A percentile compares a stretch with the other conserved stretches of the same genome.
Evolutionary conservation across 2,329 filamentous ascomycete species (phyloP).

Genomic region (Penicillium sp.): DNA sequence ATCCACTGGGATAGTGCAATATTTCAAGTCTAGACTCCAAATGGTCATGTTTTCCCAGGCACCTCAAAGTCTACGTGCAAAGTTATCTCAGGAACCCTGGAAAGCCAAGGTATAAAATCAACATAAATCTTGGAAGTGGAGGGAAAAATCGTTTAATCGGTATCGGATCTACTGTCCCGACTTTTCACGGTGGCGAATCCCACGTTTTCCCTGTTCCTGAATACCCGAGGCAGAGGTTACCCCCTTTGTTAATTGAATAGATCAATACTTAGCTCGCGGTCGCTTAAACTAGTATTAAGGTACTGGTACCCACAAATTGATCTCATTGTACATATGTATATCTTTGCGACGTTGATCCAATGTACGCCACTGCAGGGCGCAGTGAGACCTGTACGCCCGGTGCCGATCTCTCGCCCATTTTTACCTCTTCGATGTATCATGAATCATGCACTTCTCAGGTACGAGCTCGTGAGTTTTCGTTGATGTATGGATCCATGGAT

Average conservation of each 20-base stretch:
- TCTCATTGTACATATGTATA: neutral
- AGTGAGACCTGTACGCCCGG: neutral
- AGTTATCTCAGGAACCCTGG: no score
- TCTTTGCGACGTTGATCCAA: neutral
- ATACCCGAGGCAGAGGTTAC: neutral
- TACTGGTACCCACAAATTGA: neutral
- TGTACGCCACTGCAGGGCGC: neutral
- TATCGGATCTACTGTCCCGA: neutral
- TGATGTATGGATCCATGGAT: conserved; percentile 3
- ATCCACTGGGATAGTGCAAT: no score
- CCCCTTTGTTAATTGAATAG: neutral
- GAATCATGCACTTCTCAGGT: conserved; percentile 8
- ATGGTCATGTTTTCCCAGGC: no score
- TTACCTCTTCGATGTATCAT: conserved; percentile 4
- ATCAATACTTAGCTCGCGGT: neutral
- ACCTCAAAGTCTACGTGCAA: no score
- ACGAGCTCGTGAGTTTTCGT: conserved; percentile 2
- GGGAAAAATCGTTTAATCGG: no score
- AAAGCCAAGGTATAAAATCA: no score
- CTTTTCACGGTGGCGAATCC: neutral
- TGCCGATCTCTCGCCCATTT: neutral
- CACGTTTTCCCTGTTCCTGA: neutral
- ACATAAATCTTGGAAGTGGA: no score
- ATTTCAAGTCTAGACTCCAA: no score
- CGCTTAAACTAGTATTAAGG: neutral